Evolutionary conservation across 306 rosid genomes (phyloP), one percentile per base, ranked within the genome.

Genomic region (Vicia villosa): DNA sequence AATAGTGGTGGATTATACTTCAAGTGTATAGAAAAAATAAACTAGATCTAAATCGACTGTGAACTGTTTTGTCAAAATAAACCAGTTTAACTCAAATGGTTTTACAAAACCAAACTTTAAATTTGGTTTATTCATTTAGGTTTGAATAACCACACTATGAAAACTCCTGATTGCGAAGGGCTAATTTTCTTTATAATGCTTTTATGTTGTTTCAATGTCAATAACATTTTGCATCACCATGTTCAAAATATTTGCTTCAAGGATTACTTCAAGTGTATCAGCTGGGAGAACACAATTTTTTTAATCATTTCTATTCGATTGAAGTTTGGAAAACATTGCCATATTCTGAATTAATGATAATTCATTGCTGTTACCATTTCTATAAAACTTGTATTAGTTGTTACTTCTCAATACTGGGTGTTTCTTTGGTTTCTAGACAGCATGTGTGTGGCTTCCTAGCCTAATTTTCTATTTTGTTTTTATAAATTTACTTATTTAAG

Each of bases 231-330:
- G 26, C 22, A 10, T 50, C 20, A 22, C 40, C 4, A 1, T 66
- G 47, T 19, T 66, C 60, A 68, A 43, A 62, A 43, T 11, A 47
- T 68, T 36, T 45, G 3, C 24, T 11, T 59, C 58, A 66, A 34
- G 41, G n/a, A 59, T 57, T 64, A 56, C 67, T 51, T 75, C 42
- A 70, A 70, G 13, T 37, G 7, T 40, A 20, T 43, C 71, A n/a
- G 32, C 51, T 41, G 40, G 20, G 55, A 65, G 63, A 76, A 10
- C 49, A 42, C 55, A 12, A 46, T 28, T 1, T 4, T 11, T 71
- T 30, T 52, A n/a, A 32, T 70, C 34, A 32, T 70, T 66, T 49
- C 47, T 49, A 47, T 22, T 30, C 54, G 11, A 21, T 57, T 4
- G 8, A 47, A 54, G 32, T 19, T 45, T 50, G 50, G 19, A 75